phyloP scores from a whole-genome alignment of 1,284 basidiomycete genomes.

The Ustilago xerochloae region DNA sequence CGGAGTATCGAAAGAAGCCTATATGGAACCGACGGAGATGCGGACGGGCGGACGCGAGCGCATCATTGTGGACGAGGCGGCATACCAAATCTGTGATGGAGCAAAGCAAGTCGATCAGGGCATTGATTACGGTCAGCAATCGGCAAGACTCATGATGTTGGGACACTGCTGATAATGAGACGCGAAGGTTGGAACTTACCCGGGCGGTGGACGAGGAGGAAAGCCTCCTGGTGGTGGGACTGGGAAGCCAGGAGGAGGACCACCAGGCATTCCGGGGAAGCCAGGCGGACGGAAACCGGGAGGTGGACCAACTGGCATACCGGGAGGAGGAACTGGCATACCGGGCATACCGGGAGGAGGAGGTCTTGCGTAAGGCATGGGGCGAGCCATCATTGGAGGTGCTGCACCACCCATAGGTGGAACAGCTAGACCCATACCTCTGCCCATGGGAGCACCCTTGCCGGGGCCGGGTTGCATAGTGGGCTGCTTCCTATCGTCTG shows the following conservation, averaged over 20 bases:
- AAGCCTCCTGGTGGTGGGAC: slow-evolving; percentile 34
- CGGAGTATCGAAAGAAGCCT: not conserved
- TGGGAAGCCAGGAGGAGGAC: slow-evolving; percentile 45
- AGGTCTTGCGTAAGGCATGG: slow-evolving; percentile 70
- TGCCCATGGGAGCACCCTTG: slow-evolving; percentile 91
- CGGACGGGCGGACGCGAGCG: not conserved
- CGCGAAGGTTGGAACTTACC: slow-evolving; percentile 29
- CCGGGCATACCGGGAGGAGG: slow-evolving; percentile 75
- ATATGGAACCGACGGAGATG: not conserved
- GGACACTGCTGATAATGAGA: not conserved
- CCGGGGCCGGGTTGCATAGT: slow-evolving; percentile 90
- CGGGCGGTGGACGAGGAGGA: slow-evolving; percentile 45
- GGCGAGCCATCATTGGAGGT: slow-evolving; percentile 71
- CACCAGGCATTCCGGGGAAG: slow-evolving; percentile 44
- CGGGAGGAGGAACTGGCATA: slow-evolving; percentile 69
- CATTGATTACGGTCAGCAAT: not conserved
- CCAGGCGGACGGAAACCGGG: slow-evolving; percentile 64
- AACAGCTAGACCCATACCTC: slow-evolving; percentile 91
- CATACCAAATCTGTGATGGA: slow-evolving; percentile 36
- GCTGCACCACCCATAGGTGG: slow-evolving; percentile 73
- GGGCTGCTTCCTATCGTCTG: slow-evolving; percentile 88
- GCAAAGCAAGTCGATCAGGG: not conserved
- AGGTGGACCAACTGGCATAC: slow-evolving; percentile 59
- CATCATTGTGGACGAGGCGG: slow-evolving; percentile 46
- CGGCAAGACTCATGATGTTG: not conserved